A percentile compares a stretch with the other conserved stretches of the same genome.
Conservation (phyloP, 2,329 filamentous ascomycete genomes). For the Aureobasidium vineae region DNA sequence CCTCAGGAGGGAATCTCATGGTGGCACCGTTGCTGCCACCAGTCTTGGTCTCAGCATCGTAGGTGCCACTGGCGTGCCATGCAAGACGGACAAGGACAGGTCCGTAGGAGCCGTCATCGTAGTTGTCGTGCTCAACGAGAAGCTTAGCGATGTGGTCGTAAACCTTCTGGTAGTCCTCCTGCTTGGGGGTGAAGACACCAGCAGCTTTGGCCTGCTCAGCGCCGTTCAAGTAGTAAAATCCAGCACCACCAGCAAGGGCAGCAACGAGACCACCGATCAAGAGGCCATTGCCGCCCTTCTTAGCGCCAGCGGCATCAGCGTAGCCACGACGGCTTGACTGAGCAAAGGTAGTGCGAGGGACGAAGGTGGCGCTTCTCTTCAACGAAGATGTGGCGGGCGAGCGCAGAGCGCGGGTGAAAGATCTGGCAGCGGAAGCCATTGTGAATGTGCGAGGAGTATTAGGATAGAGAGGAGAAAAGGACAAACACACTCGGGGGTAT, state of each 20-base stretch:
- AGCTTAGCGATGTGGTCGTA: conserved; percentile 81
- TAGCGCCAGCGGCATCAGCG: conserved; percentile 53
- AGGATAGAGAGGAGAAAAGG: not conserved
- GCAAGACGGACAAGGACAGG: conserved; percentile 87
- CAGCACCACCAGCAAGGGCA: conserved; percentile 62
- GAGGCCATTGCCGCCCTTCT: conserved; percentile 45
- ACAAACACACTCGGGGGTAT: conserved; percentile 21
- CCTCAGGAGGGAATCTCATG: conserved; percentile 91
- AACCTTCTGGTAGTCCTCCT: conserved; percentile 91
- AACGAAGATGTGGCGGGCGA: conserved; percentile 53
- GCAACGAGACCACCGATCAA: conserved; percentile 60
- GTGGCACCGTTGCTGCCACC: conserved; percentile 95
- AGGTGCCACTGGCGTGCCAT: conserved; percentile 94
- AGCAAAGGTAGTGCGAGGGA: conserved; percentile 66
- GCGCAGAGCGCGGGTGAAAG: conserved; percentile 43
- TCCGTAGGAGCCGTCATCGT: conserved; percentile 95
- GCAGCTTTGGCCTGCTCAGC: conserved; percentile 28
- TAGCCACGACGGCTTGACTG: conserved; percentile 75
- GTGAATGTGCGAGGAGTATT: conserved; percentile 20
- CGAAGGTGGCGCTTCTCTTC: conserved; percentile 54
- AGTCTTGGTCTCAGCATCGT: conserved; percentile 80
- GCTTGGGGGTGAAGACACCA: conserved; percentile 66
- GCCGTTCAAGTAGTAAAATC: conserved; percentile 63
- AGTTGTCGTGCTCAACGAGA: conserved; percentile 87
- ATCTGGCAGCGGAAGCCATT: conserved; percentile 43